Percentiles rank a stretch among this genome's conserved stretches.
phyloP scores from a whole-genome alignment of 306 rosid species.

The Dryas octopetala region DNA sequence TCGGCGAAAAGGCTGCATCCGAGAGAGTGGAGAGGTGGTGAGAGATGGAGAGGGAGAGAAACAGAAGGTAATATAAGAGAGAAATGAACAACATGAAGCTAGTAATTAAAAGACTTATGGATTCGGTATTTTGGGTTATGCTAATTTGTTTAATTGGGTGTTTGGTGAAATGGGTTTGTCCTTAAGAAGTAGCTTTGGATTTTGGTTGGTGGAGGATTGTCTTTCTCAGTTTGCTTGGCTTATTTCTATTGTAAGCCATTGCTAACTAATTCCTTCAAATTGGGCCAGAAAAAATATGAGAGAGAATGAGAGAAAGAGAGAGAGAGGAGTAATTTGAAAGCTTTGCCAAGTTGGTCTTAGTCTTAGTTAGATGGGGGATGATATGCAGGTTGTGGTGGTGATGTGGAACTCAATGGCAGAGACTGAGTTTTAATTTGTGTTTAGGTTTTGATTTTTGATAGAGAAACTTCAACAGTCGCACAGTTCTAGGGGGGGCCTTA shows the following conservation, averaged over 20 bases:
- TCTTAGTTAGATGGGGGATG: constrained; percentile 43
- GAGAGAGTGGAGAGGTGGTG: constrained; percentile 21
- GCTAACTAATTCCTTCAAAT: constrained; percentile 41
- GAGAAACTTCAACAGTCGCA: constrained; percentile 11
- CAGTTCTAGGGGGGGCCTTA: not conserved
- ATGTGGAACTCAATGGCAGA: constrained; percentile 26
- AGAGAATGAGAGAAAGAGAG: not conserved
- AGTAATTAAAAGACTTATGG: constrained; percentile 2
- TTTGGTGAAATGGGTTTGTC: constrained; percentile 77
- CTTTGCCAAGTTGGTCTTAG: constrained; percentile 45
- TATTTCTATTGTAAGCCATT: constrained; percentile 18
- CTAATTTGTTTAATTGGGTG: constrained; percentile 47
- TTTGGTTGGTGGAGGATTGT: constrained; percentile 63
- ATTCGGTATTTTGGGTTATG: not conserved
- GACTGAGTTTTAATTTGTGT: constrained; percentile 28
- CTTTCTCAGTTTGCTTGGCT: constrained; percentile 45
- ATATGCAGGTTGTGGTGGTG: constrained; percentile 31
- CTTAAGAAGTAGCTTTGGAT: constrained; percentile 38
- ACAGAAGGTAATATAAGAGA: constrained; percentile 41
- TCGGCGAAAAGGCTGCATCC: constrained; percentile 57
- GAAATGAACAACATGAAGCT: constrained; percentile 30
- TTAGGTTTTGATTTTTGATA: constrained; percentile 13
- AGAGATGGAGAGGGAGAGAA: constrained; percentile 19
- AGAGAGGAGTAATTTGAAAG: constrained; percentile 65
- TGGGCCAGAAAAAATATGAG: not conserved